phyloP scores from a whole-genome alignment of 495 filamentous ascomycete genomes.

The Xylaria sp. region DNA sequence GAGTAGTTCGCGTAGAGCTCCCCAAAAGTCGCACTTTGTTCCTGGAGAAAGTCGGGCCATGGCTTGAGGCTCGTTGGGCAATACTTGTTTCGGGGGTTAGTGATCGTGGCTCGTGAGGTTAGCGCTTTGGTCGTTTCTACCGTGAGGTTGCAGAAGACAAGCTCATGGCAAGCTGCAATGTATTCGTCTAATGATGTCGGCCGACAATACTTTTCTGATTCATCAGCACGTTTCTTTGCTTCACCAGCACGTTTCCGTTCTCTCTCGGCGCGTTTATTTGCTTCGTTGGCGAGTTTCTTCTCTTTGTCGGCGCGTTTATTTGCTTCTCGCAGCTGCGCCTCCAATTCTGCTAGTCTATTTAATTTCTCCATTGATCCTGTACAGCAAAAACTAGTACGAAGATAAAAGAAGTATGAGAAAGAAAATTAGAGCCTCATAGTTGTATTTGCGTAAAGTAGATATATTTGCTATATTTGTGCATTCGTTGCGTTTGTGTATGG shows the following conservation, averaged over 20 bases:
- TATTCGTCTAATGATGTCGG: constrained; percentile 19
- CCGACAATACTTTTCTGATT: not conserved
- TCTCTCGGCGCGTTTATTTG: not conserved
- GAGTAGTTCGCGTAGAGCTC: constrained; percentile 7
- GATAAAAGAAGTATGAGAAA: not conserved
- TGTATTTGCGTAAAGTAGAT: too few species aligned
- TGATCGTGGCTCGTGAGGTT: constrained; percentile 14
- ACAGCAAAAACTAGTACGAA: not conserved
- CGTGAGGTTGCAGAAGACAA: constrained; percentile 17
- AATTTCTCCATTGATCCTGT: not conserved
- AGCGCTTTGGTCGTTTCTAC: constrained; percentile 20
- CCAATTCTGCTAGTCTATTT: too few species aligned
- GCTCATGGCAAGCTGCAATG: constrained; percentile 20
- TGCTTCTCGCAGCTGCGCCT: too few species aligned
- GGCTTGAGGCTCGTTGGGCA: constrained; percentile 14
- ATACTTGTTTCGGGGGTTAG: constrained; percentile 6
- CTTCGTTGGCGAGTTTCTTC: too few species aligned
- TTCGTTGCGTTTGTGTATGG: too few species aligned
- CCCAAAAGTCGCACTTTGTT: constrained; percentile 21
- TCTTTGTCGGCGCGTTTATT: too few species aligned
- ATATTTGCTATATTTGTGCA: too few species aligned
- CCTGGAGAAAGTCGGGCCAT: constrained; percentile 23
- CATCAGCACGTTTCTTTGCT: not conserved
- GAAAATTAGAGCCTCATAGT: not conserved
- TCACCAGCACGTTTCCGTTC: not conserved